Conservation (phyloP, 306 rosid species). For the Cicer cuneatum region DNA sequence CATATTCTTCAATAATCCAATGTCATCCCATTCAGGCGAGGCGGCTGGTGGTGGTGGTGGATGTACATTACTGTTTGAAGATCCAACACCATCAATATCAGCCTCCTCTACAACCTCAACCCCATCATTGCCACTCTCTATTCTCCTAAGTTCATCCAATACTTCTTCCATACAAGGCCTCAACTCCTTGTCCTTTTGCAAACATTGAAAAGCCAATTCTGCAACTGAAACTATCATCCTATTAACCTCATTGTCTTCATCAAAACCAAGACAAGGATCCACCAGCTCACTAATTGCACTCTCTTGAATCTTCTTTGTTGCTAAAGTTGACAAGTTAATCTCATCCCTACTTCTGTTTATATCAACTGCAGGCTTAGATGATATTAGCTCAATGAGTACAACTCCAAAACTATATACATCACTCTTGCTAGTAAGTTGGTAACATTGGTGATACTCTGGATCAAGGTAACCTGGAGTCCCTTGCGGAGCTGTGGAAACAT, state of each 20-base stretch:
- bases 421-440: conserved; percentile 48
- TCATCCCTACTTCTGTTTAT: conserved; percentile 59
- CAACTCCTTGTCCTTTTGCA: conserved; percentile 68
- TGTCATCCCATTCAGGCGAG: conserved; percentile 55
- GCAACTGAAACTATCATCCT: conserved; percentile 67
- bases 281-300: conserved; percentile 58
- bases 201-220: conserved; percentile 74
- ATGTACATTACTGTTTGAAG: conserved; percentile 29
- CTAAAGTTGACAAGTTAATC: conserved; percentile 71
- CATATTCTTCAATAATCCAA: conserved; percentile 50
- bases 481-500: conserved; percentile 54
- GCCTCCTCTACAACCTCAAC: conserved; percentile 33
- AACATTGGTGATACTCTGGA: conserved; percentile 42
- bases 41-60: conserved; percentile 35
- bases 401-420: conserved; percentile 60
- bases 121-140: conserved; percentile 49
- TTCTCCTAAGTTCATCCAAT: conserved; percentile 58
- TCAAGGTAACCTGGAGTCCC: conserved; percentile 56
- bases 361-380: conserved; percentile 81
- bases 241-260: conserved; percentile 49
- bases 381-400: conserved; percentile 60
- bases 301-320: conserved; percentile 60
- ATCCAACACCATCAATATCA: conserved; percentile 27
- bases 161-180: conserved; percentile 85
- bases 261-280: conserved; percentile 64